phyloP scores from a whole-genome alignment of 345 rosid genomes.

The Eucalyptus erythrocorys region DNA sequence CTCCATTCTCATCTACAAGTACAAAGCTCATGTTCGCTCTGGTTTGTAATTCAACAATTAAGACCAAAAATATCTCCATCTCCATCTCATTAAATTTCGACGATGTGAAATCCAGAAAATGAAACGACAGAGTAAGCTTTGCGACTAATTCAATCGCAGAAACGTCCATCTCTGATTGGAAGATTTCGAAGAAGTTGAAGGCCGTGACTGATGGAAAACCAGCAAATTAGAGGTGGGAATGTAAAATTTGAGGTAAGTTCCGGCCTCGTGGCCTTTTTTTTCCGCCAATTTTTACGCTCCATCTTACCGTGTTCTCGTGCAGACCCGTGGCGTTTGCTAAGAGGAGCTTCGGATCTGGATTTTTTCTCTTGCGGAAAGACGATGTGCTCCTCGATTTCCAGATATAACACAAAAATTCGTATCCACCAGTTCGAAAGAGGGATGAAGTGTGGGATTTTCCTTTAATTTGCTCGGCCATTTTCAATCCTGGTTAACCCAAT shows the following conservation, averaged over 20 bases:
- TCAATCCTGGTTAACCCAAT: not conserved
- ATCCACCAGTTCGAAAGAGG: not conserved
- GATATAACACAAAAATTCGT: not conserved
- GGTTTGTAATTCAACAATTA: too few species aligned
- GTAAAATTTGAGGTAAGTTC: too few species aligned
- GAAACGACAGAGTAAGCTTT: not conserved
- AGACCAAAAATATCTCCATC: too few species aligned
- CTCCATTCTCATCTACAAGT: not conserved
- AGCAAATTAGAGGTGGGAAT: too few species aligned
- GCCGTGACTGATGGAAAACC: not conserved
- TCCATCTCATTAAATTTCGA: too few species aligned
- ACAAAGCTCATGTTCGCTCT: not conserved
- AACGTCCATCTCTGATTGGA: not conserved
- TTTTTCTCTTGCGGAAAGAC: not conserved
- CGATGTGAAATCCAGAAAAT: not conserved
- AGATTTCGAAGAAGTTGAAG: not conserved
- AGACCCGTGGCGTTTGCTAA: not conserved
- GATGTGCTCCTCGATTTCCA: not conserved
- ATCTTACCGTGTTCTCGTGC: not conserved
- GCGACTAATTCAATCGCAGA: too few species aligned
- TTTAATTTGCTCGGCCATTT: not conserved
- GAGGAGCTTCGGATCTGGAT: not conserved
- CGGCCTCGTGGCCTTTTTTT: not conserved
- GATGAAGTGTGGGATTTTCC: not conserved
- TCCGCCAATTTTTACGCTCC: not conserved